Conservation (phyloP, 1,284 basidiomycete species). For the Rhodotorula sp. region DNA sequence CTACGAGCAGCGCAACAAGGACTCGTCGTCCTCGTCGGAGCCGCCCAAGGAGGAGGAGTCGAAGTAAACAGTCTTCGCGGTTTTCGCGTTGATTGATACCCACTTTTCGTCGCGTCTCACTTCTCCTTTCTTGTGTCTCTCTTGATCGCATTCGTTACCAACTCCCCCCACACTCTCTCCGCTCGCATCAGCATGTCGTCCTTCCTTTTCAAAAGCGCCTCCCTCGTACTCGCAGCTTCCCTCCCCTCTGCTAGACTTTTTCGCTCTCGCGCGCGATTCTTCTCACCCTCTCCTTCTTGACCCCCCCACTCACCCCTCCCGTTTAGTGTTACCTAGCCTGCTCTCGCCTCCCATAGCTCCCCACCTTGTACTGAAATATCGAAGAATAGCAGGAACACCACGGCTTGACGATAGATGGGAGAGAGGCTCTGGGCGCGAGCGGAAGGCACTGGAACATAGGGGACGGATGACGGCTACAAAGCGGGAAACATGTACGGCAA, state of each 20-base stretch:
- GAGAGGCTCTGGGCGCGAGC: too few species aligned
- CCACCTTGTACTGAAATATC: conserved; percentile 23
- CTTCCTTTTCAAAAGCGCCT: not conserved
- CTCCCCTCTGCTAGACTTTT: not conserved
- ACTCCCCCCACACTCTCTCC: conserved; percentile 8
- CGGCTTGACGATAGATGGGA: too few species aligned
- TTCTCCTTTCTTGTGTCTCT: not conserved
- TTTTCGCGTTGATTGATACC: not conserved
- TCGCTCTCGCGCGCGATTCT: not conserved
- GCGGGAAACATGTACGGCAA: not conserved
- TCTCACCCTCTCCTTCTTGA: not conserved
- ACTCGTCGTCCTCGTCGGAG: conserved; percentile 16
- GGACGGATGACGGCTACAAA: not conserved
- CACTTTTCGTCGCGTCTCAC: not conserved
- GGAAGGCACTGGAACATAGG: not conserved
- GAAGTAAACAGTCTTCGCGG: conserved; percentile 42
- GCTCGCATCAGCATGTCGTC: conserved; percentile 1
- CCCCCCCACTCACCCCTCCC: not conserved
- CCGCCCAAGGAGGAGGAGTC: conserved; percentile 45
- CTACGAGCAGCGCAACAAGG: conserved; percentile 62
- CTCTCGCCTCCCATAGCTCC: not conserved
- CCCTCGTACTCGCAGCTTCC: not conserved
- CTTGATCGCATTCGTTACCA: not conserved
- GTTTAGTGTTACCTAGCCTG: not conserved
- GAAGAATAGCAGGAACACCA: not conserved